These are phyloP conservation scores for Pythium pectinolyticum DNA, from an alignment of 352 stramenopile species.

Conservation along the genomic window DNA sequence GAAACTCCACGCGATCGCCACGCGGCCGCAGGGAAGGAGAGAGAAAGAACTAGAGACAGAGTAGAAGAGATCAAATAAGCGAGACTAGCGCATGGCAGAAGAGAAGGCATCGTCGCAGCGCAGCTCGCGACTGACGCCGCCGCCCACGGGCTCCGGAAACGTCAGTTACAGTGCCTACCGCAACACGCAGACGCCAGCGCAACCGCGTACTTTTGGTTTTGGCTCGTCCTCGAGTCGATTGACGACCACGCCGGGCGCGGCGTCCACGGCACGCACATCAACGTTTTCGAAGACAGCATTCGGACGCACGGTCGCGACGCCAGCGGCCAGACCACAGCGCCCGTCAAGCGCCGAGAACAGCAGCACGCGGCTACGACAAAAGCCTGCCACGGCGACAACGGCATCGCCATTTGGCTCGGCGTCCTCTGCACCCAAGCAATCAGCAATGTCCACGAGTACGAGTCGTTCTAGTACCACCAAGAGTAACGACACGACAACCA, in stretches of 20 bases:
- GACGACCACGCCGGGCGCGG: background rate
- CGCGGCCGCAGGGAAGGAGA: background rate
- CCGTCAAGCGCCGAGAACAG: slow-evolving; percentile 45
- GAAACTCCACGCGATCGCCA: background rate
- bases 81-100: slow-evolving; percentile 28
- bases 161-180: slow-evolving; percentile 6
- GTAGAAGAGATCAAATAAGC: no score
- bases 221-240: slow-evolving; percentile 13
- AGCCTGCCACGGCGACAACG: slow-evolving; percentile 28
- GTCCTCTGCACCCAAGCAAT: slow-evolving; percentile 12
- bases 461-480: no score
- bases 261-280: slow-evolving; percentile 3
- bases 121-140: slow-evolving; percentile 21
- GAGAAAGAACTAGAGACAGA: background rate
- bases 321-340: slow-evolving; percentile 22
- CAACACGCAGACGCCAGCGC: background rate
- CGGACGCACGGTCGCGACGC: slow-evolving; percentile 9
- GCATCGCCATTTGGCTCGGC: slow-evolving; percentile 1
- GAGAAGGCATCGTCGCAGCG: slow-evolving; percentile 18
- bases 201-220: slow-evolving; percentile 21
- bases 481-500: background rate
- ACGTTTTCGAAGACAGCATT: slow-evolving; percentile 28
- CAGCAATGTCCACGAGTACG: background rate
- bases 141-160: slow-evolving; percentile 6
- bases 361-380: slow-evolving; percentile 57